Percentiles rank a stretch among this genome's conserved stretches.
Evolutionary conservation across 2,329 filamentous ascomycete species (phyloP).

Genomic region (Sporothrix protearum): DNA sequence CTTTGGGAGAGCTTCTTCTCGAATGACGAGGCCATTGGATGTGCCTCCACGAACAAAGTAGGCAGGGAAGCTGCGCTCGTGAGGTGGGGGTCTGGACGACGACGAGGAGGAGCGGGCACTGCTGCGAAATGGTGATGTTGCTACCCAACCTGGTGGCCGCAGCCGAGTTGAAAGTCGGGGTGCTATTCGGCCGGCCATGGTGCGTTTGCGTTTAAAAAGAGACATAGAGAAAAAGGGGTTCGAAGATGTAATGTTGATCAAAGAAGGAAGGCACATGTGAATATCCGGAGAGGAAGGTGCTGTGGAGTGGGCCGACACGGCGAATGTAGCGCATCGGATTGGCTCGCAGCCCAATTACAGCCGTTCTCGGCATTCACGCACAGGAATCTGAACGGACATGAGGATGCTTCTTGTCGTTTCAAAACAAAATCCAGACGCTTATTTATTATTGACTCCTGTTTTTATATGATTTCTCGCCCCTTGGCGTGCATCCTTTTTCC

Average conservation of each 20-base stretch:
- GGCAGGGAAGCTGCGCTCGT: constrained; percentile 30
- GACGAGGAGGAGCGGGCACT: not conserved
- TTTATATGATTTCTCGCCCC: constrained; percentile 15
- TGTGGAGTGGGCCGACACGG: not conserved
- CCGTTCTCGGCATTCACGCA: not conserved
- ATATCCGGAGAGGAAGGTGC: not conserved
- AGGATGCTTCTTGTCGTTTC: not conserved
- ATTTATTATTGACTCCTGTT: constrained; percentile 19
- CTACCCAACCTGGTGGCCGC: not conserved
- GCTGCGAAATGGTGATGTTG: not conserved
- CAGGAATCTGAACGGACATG: not conserved
- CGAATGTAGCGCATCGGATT: not conserved
- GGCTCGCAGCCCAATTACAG: not conserved
- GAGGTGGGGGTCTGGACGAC: not conserved
- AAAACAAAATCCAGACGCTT: not conserved
- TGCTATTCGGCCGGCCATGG: not conserved
- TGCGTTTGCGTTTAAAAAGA: not conserved
- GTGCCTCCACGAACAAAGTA: constrained; percentile 36
- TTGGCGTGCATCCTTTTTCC: constrained; percentile 4
- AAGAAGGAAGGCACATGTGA: not conserved
- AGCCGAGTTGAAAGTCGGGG: not conserved
- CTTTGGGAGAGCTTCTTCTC: constrained; percentile 28
- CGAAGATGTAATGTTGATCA: not conserved
- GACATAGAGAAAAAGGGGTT: not conserved
- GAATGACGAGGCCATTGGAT: constrained; percentile 34